These are phyloP conservation scores for Pichia sp. DNA, from an alignment of 1,139 yeast species.

Conservation along the genomic window DNA sequence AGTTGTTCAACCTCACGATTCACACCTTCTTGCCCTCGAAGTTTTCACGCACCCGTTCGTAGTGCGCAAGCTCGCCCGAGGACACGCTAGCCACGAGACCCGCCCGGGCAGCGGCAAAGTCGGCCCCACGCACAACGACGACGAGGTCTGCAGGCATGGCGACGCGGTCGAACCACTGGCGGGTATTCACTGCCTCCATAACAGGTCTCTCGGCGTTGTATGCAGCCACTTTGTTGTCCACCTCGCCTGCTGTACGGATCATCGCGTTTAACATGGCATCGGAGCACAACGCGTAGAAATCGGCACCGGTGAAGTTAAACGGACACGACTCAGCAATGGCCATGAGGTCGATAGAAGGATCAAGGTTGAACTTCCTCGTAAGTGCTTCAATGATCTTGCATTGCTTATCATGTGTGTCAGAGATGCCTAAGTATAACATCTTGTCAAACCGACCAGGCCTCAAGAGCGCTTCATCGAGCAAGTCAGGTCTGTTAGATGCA, in stretches of 20 bases:
- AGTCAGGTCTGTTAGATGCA: conserved; percentile 93
- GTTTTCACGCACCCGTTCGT: conserved; percentile 64
- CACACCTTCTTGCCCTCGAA: conserved; percentile 47
- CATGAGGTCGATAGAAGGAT: conserved; percentile 50
- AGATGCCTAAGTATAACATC: conserved; percentile 85
- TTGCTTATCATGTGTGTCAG: conserved; percentile 88
- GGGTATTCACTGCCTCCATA: conserved; percentile 38
- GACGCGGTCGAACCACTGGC: conserved; percentile 90
- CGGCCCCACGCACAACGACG: conserved; percentile 64
- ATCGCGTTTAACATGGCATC: conserved; percentile 95
- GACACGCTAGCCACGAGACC: conserved; percentile 83
- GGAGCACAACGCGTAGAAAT: conserved; percentile 89
- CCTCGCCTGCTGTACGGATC: conserved; percentile 77
- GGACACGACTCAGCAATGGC: conserved; percentile 69
- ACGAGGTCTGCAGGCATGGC: conserved; percentile 62
- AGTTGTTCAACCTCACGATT: too few species aligned
- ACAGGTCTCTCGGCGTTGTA: conserved; percentile 40
- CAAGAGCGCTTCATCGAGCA: conserved; percentile 84
- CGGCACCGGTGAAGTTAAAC: conserved; percentile 93
- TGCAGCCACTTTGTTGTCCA: conserved; percentile 54
- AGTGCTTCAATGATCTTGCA: conserved; percentile 78
- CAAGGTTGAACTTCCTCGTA: conserved; percentile 72
- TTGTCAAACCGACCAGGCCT: conserved; percentile 97
- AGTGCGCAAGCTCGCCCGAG: conserved; percentile 78
- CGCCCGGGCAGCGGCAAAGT: conserved; percentile 65